Conservation (phyloP, 192 early-diverging fungal genomes). For the Backusella luteola region DNA sequence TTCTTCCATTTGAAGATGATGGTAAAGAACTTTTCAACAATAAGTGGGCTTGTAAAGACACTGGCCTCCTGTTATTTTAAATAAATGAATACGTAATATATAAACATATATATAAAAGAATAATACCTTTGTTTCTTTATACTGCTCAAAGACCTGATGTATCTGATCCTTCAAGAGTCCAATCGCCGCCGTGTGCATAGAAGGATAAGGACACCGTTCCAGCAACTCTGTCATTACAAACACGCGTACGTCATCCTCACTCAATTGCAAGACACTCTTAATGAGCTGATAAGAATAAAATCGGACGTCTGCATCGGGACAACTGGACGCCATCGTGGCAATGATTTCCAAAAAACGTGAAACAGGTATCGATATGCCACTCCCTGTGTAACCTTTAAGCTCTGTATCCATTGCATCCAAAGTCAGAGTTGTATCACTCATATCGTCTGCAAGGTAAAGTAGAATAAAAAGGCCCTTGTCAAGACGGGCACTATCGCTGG, state of each 20-base stretch:
- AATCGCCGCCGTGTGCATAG: constrained; percentile 47
- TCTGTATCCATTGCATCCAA: constrained; percentile 7
- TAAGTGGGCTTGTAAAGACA: constrained; percentile 39
- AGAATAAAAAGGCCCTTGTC: constrained; percentile 13
- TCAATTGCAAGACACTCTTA: constrained; percentile 31
- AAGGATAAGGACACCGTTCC: constrained; percentile 42
- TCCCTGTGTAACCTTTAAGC: neutral
- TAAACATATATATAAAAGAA: neutral
- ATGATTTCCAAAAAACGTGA: constrained; percentile 25
- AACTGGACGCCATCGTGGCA: constrained; percentile 42
- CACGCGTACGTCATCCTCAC: constrained; percentile 41
- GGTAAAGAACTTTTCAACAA: constrained; percentile 38
- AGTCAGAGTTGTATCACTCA: constrained; percentile 8
- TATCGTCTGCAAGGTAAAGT: constrained; percentile 13
- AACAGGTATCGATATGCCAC: neutral
- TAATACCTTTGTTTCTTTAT: constrained; percentile 14
- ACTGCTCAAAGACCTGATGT: constrained; percentile 28
- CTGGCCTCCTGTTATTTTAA: neutral
- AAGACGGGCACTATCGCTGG: neutral
- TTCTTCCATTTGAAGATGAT: constrained; percentile 34
- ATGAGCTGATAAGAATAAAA: constrained; percentile 42
- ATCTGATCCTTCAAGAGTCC: constrained; percentile 45
- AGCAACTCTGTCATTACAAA: constrained; percentile 40
- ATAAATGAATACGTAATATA: neutral
- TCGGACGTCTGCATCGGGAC: constrained; percentile 35